phyloP scores from a whole-genome alignment of 495 filamentous ascomycete species.

The Elaphomyces granulatus region DNA sequence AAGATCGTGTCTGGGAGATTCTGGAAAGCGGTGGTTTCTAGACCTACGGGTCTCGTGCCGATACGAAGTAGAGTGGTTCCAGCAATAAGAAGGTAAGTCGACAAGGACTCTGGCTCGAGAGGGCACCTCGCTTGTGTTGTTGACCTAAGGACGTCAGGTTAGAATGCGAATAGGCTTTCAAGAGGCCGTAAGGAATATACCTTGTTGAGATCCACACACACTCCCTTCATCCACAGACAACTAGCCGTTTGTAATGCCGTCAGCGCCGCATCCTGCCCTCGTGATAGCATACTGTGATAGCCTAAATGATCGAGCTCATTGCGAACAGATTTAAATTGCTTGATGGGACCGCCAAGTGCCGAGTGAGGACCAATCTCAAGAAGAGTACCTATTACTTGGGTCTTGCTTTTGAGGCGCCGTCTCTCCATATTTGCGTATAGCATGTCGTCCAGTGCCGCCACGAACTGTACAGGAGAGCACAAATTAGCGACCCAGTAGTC shows the following conservation, averaged over 20 bases:
- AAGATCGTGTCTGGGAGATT: constrained; percentile 29
- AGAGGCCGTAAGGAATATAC: no score
- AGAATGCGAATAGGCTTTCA: no score
- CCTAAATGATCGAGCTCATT: neutral
- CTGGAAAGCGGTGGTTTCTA: constrained; percentile 27
- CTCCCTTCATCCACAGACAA: neutral
- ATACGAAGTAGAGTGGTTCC: constrained; percentile 15
- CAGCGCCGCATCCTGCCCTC: constrained; percentile 5
- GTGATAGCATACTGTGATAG: constrained; percentile 15
- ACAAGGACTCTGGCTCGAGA: constrained; percentile 4
- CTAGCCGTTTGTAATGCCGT: constrained; percentile 3
- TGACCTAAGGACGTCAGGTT: no score
- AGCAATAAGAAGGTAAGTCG: constrained; percentile 17
- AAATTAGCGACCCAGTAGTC: constrained; percentile 34
- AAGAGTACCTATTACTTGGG: constrained; percentile 17
- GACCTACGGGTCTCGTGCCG: constrained; percentile 31
- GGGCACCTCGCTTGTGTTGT: neutral
- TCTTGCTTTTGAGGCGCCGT: neutral
- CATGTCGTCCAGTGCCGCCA: constrained; percentile 11
- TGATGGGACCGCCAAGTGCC: constrained; percentile 29
- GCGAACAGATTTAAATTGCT: constrained; percentile 20
- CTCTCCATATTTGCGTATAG: constrained; percentile 1
- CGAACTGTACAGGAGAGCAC: constrained; percentile 27
- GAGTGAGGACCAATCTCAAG: constrained; percentile 40
- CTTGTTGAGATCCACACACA: neutral